Conservation (phyloP, 1,284 basidiomycete genomes). For the Abortiporus biennis region DNA sequence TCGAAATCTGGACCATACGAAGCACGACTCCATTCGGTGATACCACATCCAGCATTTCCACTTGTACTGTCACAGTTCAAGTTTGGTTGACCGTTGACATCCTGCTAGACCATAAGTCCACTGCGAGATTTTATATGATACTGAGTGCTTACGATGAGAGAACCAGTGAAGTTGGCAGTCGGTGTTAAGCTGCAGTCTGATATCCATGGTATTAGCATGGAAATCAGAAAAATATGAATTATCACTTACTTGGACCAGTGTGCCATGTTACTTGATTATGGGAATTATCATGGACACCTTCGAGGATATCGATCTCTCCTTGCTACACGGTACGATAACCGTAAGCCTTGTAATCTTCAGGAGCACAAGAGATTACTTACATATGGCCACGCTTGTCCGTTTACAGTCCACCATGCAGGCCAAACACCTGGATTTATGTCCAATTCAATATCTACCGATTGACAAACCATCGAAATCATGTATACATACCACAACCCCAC, state of each 20-base stretch:
- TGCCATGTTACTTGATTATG: constrained; percentile 78
- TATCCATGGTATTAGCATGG: constrained; percentile 2
- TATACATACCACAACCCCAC: constrained; percentile 60
- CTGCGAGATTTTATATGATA: background rate
- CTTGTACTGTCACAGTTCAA: constrained; percentile 47
- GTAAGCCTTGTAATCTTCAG: constrained; percentile 3
- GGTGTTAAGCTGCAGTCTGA: constrained; percentile 41
- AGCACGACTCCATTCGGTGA: constrained; percentile 63
- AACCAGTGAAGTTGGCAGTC: constrained; percentile 50
- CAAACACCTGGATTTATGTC: constrained; percentile 57
- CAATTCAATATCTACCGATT: too few relatives aligned
- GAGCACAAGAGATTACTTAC: constrained; percentile 27
- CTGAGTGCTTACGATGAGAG: constrained; percentile 38
- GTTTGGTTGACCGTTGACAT: constrained; percentile 35
- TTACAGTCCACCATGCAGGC: constrained; percentile 62
- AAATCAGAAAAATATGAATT: background rate
- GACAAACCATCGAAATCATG: constrained; percentile 1
- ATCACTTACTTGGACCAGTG: constrained; percentile 43
- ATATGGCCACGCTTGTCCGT: constrained; percentile 47
- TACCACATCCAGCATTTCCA: constrained; percentile 61
- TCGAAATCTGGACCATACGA: constrained; percentile 74
- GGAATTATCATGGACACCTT: constrained; percentile 71
- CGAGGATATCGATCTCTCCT: constrained; percentile 79
- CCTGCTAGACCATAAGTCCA: constrained; percentile 20
- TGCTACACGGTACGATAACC: constrained; percentile 28